Percentiles rank a stretch among this genome's conserved stretches.
Evolutionary conservation across 2,329 filamentous ascomycete genomes (phyloP).

Genomic region (Fusarium nanum): DNA sequence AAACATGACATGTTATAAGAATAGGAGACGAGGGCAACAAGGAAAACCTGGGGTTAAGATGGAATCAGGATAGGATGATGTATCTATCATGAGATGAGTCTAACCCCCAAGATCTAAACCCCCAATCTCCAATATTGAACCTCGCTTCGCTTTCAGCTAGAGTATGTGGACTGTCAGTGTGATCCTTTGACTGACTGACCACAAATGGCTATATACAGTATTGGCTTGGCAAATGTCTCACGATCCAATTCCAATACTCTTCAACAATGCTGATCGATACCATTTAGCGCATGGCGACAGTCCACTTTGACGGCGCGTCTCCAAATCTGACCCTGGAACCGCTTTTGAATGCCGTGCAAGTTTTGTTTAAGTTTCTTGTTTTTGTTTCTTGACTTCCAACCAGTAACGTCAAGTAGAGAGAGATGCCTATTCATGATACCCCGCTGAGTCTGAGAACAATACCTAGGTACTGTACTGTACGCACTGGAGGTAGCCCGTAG

Average conservation of each 20-base stretch:
- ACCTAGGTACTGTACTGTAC: background rate
- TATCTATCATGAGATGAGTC: slow-evolving; percentile 9
- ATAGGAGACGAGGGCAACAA: background rate
- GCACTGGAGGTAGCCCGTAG: background rate
- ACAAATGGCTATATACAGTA: background rate
- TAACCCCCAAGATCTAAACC: slow-evolving; percentile 21
- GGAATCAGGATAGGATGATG: slow-evolving; percentile 30
- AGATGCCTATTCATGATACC: background rate
- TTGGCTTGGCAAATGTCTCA: background rate
- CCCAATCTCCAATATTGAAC: background rate
- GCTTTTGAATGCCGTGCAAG: slow-evolving; percentile 5
- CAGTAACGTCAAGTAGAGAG: background rate
- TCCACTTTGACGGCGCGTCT: slow-evolving; percentile 17
- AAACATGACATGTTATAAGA: slow-evolving; percentile 20
- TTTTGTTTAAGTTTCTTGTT: slow-evolving; percentile 28
- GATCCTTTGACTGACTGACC: background rate
- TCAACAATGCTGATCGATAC: slow-evolving; percentile 31
- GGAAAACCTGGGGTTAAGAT: slow-evolving; percentile 25
- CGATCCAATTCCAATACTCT: slow-evolving; percentile 5
- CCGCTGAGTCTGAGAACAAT: background rate
- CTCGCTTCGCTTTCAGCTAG: background rate
- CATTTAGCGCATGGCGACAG: slow-evolving; percentile 7
- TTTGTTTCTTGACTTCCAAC: background rate
- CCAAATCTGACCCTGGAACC: slow-evolving; percentile 18
- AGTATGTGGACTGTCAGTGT: background rate